Evolutionary conservation across 192 early-diverging fungal genomes (phyloP).

Genomic region (Helicostylum pulchrum): DNA sequence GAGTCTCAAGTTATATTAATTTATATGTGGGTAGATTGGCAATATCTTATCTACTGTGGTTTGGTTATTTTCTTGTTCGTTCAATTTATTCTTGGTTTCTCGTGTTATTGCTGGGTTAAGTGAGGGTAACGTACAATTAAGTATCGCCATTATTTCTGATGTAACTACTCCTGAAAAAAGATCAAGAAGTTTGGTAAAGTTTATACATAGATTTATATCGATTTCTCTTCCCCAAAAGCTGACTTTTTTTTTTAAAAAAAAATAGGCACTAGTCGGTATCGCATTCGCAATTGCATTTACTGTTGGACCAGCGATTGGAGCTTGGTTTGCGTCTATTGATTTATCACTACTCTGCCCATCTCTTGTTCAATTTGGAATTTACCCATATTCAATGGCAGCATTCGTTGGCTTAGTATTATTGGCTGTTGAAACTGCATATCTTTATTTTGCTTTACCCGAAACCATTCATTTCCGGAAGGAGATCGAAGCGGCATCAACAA

Average conservation of each 20-base stretch:
- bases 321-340: slow-evolving; percentile 66
- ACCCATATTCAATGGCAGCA: slow-evolving; percentile 86
- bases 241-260: neutral
- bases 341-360: slow-evolving; percentile 38
- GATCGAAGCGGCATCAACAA: slow-evolving; percentile 10
- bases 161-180: slow-evolving; percentile 75
- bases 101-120: slow-evolving; percentile 89
- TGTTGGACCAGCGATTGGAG: slow-evolving; percentile 87
- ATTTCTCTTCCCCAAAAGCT: neutral
- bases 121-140: slow-evolving; percentile 97
- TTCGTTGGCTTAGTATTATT: slow-evolving; percentile 84
- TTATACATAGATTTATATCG: neutral
- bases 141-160: slow-evolving; percentile 93
- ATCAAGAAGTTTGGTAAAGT: slow-evolving; percentile 71
- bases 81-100: slow-evolving; percentile 79
- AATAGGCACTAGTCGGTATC: slow-evolving; percentile 90
- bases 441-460: slow-evolving; percentile 77
- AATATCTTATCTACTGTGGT: slow-evolving; percentile 84
- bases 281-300: slow-evolving; percentile 97
- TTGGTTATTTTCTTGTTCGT: slow-evolving; percentile 88
- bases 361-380: slow-evolving; percentile 45
- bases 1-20: neutral
- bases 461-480: slow-evolving; percentile 40
- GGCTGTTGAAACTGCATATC: slow-evolving; percentile 74
- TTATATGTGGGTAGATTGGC: slow-evolving; percentile 55